phyloP scores from a whole-genome alignment of 2,329 filamentous ascomycete species.

The Monosporascus ibericus region DNA sequence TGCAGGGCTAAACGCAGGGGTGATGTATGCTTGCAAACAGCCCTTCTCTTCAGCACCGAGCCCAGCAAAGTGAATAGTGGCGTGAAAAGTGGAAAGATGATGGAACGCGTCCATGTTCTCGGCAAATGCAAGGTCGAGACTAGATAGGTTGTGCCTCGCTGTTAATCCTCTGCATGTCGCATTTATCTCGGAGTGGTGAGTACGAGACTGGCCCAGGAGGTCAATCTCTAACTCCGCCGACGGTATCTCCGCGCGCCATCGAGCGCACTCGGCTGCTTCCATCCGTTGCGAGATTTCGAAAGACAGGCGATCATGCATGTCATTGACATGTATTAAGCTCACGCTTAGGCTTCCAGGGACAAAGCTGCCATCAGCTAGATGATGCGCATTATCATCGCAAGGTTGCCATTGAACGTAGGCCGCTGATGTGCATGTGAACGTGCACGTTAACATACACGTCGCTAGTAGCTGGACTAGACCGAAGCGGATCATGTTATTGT shows the following conservation, averaged over 20 bases:
- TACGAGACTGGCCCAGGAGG: background rate
- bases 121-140: background rate
- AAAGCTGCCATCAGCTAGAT: background rate
- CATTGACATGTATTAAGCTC: slow-evolving; percentile 1
- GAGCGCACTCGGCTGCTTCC: slow-evolving; percentile 1
- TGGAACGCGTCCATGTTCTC: slow-evolving; percentile 6
- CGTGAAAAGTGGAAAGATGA: slow-evolving; percentile 9
- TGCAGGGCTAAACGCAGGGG: slow-evolving; percentile 6
- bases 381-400: slow-evolving; percentile 2
- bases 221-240: background rate
- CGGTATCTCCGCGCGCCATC: background rate
- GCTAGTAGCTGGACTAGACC: slow-evolving; percentile 1
- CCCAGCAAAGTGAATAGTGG: slow-evolving; percentile 4
- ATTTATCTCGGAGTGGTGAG: background rate
- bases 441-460: background rate
- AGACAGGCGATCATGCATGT: slow-evolving; percentile 1
- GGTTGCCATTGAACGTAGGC: slow-evolving; percentile 14
- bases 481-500: background rate
- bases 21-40: slow-evolving; percentile 12
- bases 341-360: background rate
- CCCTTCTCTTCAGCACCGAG: slow-evolving; percentile 1
- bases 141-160: background rate
- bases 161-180: background rate
- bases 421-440: background rate
- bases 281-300: background rate